Percentiles rank a stretch among this genome's conserved stretches.
phyloP scores from a whole-genome alignment of 1,139 yeast species.

The Hyphopichia khmerensis region DNA sequence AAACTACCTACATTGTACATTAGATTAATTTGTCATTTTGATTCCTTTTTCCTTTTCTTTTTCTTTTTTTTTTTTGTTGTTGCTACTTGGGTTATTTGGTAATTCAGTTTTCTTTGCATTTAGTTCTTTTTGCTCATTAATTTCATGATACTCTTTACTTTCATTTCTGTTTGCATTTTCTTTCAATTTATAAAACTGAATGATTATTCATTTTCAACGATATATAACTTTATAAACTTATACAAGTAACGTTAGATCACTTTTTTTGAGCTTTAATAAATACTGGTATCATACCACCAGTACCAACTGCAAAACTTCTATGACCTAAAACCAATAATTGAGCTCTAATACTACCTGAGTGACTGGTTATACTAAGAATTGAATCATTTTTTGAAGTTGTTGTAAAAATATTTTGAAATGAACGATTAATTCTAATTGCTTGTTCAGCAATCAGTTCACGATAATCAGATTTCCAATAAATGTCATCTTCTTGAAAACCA shows the following conservation, averaged over 20 bases:
- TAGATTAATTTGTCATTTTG: too few relatives aligned
- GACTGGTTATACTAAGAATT: constrained; percentile 33
- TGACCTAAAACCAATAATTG: constrained; percentile 42
- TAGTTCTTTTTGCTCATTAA: background rate
- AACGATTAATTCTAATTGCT: constrained; percentile 34
- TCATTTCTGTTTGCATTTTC: background rate
- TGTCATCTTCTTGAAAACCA: constrained; percentile 41
- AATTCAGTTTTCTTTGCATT: background rate
- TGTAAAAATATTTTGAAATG: constrained; percentile 36
- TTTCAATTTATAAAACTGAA: background rate
- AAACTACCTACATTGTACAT: too few relatives aligned
- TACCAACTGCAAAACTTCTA: constrained; percentile 41
- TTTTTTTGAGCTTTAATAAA: constrained; percentile 32
- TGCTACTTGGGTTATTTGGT: background rate
- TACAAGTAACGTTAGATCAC: background rate
- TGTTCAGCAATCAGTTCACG: constrained; percentile 44
- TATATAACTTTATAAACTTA: background rate
- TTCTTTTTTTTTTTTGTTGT: background rate
- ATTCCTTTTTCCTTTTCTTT: constrained; percentile 5
- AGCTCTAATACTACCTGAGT: constrained; percentile 41
- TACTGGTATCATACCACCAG: constrained; percentile 48
- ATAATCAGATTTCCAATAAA: constrained; percentile 35
- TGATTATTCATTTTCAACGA: background rate
- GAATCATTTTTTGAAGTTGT: constrained; percentile 18
- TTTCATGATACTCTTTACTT: background rate